These are phyloP conservation scores for Teratosphaeria nubilosa DNA, from an alignment of 2,329 filamentous ascomycete genomes.

Conservation along the genomic window DNA sequence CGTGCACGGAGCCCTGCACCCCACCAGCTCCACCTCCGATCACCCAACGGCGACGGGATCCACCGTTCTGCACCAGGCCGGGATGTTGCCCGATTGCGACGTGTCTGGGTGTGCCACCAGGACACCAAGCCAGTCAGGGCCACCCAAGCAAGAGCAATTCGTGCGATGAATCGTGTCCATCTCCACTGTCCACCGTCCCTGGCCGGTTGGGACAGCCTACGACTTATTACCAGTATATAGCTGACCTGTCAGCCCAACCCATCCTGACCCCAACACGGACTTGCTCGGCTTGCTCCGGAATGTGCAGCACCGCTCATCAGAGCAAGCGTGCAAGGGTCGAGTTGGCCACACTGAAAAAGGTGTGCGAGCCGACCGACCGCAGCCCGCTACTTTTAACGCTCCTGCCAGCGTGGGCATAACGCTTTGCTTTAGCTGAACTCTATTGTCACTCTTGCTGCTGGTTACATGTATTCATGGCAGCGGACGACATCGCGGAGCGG, in stretches of 20 bases:
- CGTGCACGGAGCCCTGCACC: too few relatives aligned
- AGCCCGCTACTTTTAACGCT: background rate
- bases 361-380: background rate
- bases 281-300: background rate
- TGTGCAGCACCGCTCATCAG: too few relatives aligned
- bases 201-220: too few relatives aligned
- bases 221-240: too few relatives aligned
- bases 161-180: too few relatives aligned
- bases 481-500: background rate
- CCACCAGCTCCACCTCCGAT: background rate
- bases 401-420: background rate
- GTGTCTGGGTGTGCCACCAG: background rate
- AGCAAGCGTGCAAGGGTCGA: background rate
- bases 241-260: background rate
- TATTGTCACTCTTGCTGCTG: background rate
- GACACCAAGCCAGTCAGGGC: background rate
- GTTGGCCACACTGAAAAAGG: background rate
- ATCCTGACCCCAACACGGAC: background rate
- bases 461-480: background rate
- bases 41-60: background rate
- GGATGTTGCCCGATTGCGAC: background rate
- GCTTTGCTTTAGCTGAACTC: background rate
- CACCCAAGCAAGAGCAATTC: background rate
- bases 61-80: background rate
- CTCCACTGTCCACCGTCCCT: background rate